A percentile compares a stretch with the other conserved stretches of the same genome.
Conservation (phyloP, 257 asterid genomes). For the Solanum stenotomum region DNA sequence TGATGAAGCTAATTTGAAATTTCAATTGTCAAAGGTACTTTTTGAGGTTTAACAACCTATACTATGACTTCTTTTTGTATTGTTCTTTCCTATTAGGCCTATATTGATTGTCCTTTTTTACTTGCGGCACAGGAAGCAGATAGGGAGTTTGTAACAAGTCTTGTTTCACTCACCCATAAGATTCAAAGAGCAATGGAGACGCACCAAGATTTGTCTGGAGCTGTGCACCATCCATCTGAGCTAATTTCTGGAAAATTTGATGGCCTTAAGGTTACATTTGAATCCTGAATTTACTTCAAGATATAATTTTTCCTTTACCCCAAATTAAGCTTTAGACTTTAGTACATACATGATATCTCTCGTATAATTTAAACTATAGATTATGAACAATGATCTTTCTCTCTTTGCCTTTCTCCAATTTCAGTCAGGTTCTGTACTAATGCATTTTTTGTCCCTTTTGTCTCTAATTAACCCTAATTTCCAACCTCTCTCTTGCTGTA, state of each 20-base stretch:
- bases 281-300: not conserved
- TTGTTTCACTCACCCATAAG: conserved; percentile 42
- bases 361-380: no score
- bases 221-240: conserved; percentile 45
- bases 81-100: not conserved
- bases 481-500: no score
- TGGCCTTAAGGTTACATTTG: conserved; percentile 63
- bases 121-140: conserved; percentile 58
- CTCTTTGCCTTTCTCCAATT: no score
- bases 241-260: conserved; percentile 71
- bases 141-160: conserved; percentile 48
- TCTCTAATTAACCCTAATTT: no score
- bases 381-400: no score
- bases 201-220: conserved; percentile 47
- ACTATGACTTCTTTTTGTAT: not conserved
- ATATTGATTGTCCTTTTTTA: not conserved
- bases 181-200: conserved; percentile 42
- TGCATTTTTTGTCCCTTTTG: no score
- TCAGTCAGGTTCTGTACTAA: no score
- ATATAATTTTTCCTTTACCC: not conserved
- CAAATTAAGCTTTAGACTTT: not conserved
- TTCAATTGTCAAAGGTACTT: conserved; percentile 72
- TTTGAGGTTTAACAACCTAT: not conserved
- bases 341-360: not conserved
- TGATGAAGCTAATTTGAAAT: conserved; percentile 49